phyloP scores from a whole-genome alignment of 1,284 basidiomycete species.

The Grifola frondosa region DNA sequence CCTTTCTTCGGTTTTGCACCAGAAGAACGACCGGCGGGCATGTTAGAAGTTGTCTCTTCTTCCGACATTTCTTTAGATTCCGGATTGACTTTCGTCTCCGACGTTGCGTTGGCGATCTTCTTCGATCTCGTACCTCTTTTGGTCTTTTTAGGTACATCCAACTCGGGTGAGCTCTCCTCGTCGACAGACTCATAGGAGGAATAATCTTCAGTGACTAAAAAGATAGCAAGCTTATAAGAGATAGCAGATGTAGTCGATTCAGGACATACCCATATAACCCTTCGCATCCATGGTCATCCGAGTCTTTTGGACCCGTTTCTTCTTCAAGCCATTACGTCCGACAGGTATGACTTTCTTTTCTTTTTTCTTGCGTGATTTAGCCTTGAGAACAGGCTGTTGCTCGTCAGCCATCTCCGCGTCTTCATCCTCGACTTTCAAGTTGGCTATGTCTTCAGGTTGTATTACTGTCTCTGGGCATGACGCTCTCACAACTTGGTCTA shows the following conservation, averaged over 20 bases:
- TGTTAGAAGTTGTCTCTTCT: slow-evolving; percentile 27
- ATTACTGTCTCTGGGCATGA: slow-evolving; percentile 26
- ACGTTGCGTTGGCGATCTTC: slow-evolving; percentile 17
- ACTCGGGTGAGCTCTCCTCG: slow-evolving; percentile 48
- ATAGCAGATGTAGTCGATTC: background rate
- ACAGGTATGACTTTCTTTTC: slow-evolving; percentile 63
- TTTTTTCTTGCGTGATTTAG: slow-evolving; percentile 52
- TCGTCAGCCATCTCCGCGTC: slow-evolving; percentile 33
- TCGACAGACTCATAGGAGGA: slow-evolving; percentile 77
- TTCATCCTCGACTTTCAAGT: slow-evolving; percentile 16
- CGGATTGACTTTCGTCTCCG: slow-evolving; percentile 12
- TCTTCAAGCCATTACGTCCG: slow-evolving; percentile 72
- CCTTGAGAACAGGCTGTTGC: slow-evolving; percentile 35
- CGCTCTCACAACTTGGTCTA: slow-evolving; percentile 42
- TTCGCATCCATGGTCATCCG: slow-evolving; percentile 56
- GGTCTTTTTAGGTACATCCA: slow-evolving; percentile 29
- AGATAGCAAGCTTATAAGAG: background rate
- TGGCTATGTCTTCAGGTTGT: slow-evolving; percentile 17
- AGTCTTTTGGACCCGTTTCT: slow-evolving; percentile 62
- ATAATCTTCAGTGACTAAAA: slow-evolving; percentile 70
- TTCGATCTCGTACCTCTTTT: slow-evolving; percentile 32
- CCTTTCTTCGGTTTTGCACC: slow-evolving; percentile 17
- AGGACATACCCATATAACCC: slow-evolving; percentile 64
- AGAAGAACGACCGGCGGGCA: slow-evolving; percentile 12
- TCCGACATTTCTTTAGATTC: slow-evolving; percentile 45